These are phyloP conservation scores for Neopestalotiopsis sp. DNA, from an alignment of 2,329 filamentous ascomycete species.

Conservation along the genomic window DNA sequence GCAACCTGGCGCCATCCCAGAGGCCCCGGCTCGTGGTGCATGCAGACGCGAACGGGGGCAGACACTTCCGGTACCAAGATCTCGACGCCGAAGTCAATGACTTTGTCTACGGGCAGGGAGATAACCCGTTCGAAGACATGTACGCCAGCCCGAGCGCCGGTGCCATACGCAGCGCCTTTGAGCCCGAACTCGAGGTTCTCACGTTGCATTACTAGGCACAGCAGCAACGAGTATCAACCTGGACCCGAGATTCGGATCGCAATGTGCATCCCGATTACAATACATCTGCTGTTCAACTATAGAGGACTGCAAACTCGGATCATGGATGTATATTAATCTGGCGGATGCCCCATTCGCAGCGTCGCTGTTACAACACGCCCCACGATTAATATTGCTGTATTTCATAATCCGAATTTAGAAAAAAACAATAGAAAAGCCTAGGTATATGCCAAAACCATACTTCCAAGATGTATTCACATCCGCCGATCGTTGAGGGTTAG, in stretches of 20 bases:
- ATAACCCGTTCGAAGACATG: background rate
- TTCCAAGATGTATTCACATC: too few species aligned
- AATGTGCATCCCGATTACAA: background rate
- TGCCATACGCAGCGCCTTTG: constrained; percentile 8
- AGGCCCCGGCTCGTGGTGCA: background rate
- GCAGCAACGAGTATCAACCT: background rate
- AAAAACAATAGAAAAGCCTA: too few species aligned
- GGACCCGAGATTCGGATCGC: background rate
- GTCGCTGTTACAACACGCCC: too few species aligned
- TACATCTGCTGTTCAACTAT: background rate
- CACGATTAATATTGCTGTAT: too few species aligned
- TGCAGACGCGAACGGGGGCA: background rate
- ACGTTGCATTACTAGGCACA: background rate
- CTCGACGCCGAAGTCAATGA: constrained; percentile 2
- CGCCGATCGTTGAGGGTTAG: too few species aligned
- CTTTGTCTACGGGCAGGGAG: constrained; percentile 1
- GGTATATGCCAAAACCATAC: too few species aligned
- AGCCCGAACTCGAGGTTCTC: constrained; percentile 7
- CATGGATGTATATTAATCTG: too few species aligned
- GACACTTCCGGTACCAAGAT: constrained; percentile 7
- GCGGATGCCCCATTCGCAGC: too few species aligned
- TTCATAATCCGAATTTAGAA: too few species aligned
- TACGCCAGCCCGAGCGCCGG: constrained; percentile 6
- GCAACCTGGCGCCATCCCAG: background rate
- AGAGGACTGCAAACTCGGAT: too few species aligned